Base-by-base conservation (phyloP, 2,329 filamentous ascomycete species). In the Cladobotryum protrusum region DNA sequence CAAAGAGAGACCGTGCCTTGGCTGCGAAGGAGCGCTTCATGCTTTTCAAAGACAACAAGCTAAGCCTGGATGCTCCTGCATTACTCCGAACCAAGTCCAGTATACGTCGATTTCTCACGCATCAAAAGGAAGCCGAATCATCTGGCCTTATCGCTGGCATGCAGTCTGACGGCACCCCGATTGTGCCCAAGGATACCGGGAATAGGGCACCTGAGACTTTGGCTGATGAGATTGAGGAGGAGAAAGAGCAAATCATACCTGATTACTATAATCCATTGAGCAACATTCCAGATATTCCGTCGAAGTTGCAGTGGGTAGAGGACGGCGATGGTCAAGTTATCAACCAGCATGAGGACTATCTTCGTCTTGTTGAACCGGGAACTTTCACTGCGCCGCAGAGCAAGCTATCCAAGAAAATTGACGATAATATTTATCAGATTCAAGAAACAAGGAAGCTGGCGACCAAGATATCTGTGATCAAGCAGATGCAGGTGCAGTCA, bases 401-500 rank as follows among this genome's bases (percentile, higher is more conserved):
- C 64, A 79, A 78, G 47, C 71, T 99, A 34, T 77, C 86, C 1
- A 82, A 82, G 59, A 92, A 86, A 64, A 86, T 99, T 69, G 89
- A 96, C 59, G 81, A 83, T 49, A 99, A 99, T 60, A 89, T 97
- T 69, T 82, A 83, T 53, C 91, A 96, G 64, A 91, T 99, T 78
- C 93, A 99, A 67, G 92, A 97, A 62, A 99, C 93, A 1, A 81
- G 93, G 58, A 97, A 96, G 65, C 79, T 99, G 29, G 95, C 90
- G 61, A 90, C 90, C 11, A 99, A 97, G 71, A 96, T 99, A 65
- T 86, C 89, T 44, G 89, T 99, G 54, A 93, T 99, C 65, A 99
- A 97, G 73, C 93, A 99, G 72, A 99, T 99, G 93, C 93, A 99
- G 70, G 82, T 97, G 48, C 93, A 99, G 67, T 89, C 90, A 46